Evolutionary conservation across 108 stramenopile genomes (phyloP), one percentile per base, ranked within the genome.

Genomic region (Cyclotella cryptica): DNA sequence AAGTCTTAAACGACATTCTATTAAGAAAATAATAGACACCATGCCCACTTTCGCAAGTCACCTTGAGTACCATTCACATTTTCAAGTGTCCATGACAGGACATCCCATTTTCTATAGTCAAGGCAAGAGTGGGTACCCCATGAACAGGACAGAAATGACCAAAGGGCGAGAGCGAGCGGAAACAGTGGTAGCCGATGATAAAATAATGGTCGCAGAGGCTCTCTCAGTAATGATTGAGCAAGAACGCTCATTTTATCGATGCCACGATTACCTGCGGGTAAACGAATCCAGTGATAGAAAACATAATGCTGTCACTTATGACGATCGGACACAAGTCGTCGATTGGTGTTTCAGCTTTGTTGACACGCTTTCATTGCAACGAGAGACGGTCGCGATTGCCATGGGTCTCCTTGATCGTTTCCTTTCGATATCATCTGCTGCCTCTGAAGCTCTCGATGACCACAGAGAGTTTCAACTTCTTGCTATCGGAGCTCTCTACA

Each of bases 371-470:
- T 46, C 83, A 10, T 87, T 88, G 65, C 62, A 70, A 26, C 72
- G 80, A 14, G 87, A 90, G 59, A 90, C 87, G 26, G 86, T 86
- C n/a, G 84, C 85, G 22, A 68, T 85, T 28, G 85, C 89, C 35
- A 75, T 90, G 72, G 66, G 78, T 14, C 26, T 66, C 11, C 45
- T 92, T 12, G 91, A 92, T 80, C 84, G 91, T 8, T 92, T 80
- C 65, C 18, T 85, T 14, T 52, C 53, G 42, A 74, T 30, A 26
- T 39, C 79, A 11, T 54, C 19, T 0, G 70, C 78, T 46, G 71
- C 46, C 13, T 10, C 41, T 5, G 35, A 55, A 24, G 63, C 79
- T 11, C 18, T 72, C 2, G 2, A 24, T 39, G 75, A 74, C 6
- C 68, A 80, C 15, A 70, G 70, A 39, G 40, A 53, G 43, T 88